These are phyloP conservation scores for Lactarius pseudohatsudake DNA, from an alignment of 768 basidiomycete genomes.

Conservation along the genomic window DNA sequence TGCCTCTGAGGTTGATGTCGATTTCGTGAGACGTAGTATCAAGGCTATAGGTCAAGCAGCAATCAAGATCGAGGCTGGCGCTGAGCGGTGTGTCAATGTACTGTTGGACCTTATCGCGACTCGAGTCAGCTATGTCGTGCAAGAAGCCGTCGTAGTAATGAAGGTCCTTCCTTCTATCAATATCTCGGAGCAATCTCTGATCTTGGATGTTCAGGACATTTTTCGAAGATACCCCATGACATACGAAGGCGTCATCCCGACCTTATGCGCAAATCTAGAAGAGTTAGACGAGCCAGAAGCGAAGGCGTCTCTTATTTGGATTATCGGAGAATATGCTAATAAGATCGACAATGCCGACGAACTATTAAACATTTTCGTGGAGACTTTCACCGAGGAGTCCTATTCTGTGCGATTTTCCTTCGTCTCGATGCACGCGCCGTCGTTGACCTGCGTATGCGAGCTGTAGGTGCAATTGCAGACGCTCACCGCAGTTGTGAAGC, in stretches of 20 bases:
- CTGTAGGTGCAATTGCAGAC: slow-evolving; percentile 64
- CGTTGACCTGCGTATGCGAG: neutral
- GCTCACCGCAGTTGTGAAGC: slow-evolving; percentile 93
- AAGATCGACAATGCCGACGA: slow-evolving; percentile 94
- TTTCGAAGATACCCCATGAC: slow-evolving; percentile 96
- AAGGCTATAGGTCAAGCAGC: slow-evolving; percentile 96
- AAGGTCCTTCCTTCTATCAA: slow-evolving; percentile 56
- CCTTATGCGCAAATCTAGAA: slow-evolving; percentile 90
- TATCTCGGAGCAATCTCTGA: neutral
- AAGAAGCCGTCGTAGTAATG: slow-evolving; percentile 98
- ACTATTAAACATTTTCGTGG: slow-evolving; percentile 84
- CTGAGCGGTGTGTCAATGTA: slow-evolving; percentile 93
- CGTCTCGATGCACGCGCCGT: neutral
- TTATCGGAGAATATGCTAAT: slow-evolving; percentile 96
- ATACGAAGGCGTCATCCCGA: slow-evolving; percentile 97
- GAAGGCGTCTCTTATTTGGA: slow-evolving; percentile 98
- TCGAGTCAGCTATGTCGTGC: slow-evolving; percentile 94
- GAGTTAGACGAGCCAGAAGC: slow-evolving; percentile 98
- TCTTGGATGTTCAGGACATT: slow-evolving; percentile 65
- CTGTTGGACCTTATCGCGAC: slow-evolving; percentile 91
- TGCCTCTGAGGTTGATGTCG: slow-evolving; percentile 96
- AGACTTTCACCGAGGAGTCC: slow-evolving; percentile 90
- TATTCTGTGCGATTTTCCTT: slow-evolving; percentile 62
- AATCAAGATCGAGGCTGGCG: slow-evolving; percentile 89
- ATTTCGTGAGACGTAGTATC: slow-evolving; percentile 93